These are phyloP conservation scores for Dissophora ornata DNA, from an alignment of 192 early-diverging fungal genomes.

Conservation along the genomic window DNA sequence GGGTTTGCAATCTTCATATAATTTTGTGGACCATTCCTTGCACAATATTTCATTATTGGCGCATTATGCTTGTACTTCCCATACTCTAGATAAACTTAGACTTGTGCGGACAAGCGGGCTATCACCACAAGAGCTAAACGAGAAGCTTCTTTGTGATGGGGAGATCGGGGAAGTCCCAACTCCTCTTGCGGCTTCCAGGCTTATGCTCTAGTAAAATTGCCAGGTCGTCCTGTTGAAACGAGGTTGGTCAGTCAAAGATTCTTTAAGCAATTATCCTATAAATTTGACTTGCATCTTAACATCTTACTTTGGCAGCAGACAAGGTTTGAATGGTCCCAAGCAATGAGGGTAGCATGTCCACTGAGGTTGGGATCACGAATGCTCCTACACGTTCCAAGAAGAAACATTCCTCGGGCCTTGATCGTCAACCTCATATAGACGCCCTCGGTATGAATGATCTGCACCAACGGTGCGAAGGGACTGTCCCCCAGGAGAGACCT, in stretches of 20 bases:
- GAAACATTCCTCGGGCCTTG: slow-evolving; percentile 21
- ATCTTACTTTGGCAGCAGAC: slow-evolving; percentile 8
- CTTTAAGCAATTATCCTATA: not conserved
- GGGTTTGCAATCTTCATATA: no score
- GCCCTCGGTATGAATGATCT: slow-evolving; percentile 10
- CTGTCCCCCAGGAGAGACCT: no score
- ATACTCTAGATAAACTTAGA: no score
- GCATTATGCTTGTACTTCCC: no score
- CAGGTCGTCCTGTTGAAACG: slow-evolving; percentile 7
- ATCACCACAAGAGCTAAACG: slow-evolving; percentile 5
- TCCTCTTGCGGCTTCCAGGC: slow-evolving; percentile 22
- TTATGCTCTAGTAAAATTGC: slow-evolving; percentile 3
- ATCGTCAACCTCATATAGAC: slow-evolving; percentile 12
- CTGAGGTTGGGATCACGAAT: slow-evolving; percentile 16
- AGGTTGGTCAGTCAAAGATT: not conserved
- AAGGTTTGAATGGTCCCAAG: slow-evolving; percentile 19
- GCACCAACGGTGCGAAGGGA: not conserved
- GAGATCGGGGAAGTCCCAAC: slow-evolving; percentile 15
- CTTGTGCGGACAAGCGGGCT: no score
- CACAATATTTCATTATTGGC: no score
- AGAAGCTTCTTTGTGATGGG: slow-evolving; percentile 13
- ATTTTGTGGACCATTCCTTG: no score
- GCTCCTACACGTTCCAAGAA: slow-evolving; percentile 20
- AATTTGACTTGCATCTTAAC: no score
- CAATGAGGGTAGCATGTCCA: slow-evolving; percentile 16